These are phyloP conservation scores for Eucommia ulmoides DNA, from an alignment of 257 asterid genomes.

Conservation along the genomic window DNA sequence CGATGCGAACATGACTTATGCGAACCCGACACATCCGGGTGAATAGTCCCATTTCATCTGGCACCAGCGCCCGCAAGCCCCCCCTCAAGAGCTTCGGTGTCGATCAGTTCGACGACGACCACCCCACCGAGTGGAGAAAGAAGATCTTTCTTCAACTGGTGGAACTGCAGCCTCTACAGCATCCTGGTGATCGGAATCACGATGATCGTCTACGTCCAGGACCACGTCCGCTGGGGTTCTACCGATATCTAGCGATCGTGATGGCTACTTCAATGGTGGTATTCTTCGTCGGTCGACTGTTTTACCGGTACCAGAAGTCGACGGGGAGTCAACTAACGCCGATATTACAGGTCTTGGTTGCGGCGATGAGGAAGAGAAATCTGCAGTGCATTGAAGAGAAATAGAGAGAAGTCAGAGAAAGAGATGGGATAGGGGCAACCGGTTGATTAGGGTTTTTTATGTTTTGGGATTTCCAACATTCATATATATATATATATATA, in stretches of 20 bases:
- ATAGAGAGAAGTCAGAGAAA: no score
- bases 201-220: constrained; percentile 56
- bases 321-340: constrained; percentile 72
- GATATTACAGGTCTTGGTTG: constrained; percentile 48
- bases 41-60: constrained; percentile 69
- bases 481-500: no score
- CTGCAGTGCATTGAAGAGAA: no score
- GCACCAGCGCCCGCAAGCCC: constrained; percentile 90
- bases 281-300: constrained; percentile 45
- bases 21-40: no score
- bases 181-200: constrained; percentile 57
- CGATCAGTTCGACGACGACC: constrained; percentile 84
- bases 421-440: no score
- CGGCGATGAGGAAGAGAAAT: constrained; percentile 55
- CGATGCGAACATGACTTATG: no score
- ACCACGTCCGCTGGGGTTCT: no score
- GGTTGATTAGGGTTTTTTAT: no score
- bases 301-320: constrained; percentile 46
- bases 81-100: constrained; percentile 94
- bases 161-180: constrained; percentile 51
- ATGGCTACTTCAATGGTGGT: constrained; percentile 35
- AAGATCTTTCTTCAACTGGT: constrained; percentile 82
- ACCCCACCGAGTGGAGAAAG: constrained; percentile 42
- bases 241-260: constrained; percentile 43
- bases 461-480: no score